These are phyloP conservation scores for Solanum hybrid DNA, from an alignment of 305 asterid species.

Conservation along the genomic window DNA sequence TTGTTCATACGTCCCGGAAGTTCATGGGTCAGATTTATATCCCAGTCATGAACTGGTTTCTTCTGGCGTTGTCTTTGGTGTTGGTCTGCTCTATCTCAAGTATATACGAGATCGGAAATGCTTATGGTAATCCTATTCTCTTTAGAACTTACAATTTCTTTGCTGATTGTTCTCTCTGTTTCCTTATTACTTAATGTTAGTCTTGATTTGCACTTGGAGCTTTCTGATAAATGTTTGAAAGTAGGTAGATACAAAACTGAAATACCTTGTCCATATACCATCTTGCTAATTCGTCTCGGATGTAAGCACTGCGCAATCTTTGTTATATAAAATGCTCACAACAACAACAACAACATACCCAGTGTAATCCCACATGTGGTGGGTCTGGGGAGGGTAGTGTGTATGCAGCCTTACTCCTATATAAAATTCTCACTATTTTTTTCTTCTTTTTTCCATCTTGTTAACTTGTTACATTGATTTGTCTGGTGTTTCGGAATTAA, in stretches of 20 bases:
- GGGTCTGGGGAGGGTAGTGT: neutral
- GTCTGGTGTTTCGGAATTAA: neutral
- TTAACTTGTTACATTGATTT: neutral
- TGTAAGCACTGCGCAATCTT: neutral
- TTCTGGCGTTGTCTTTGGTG: slow-evolving; percentile 69
- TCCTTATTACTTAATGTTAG: slow-evolving; percentile 2
- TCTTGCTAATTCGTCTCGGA: neutral
- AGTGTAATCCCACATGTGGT: neutral
- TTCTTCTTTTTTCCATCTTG: neutral
- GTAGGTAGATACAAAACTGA: neutral
- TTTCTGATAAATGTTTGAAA: neutral
- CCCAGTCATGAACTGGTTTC: slow-evolving; percentile 98
- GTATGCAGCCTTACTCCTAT: neutral
- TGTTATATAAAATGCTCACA: neutral
- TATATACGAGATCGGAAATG: slow-evolving; percentile 97
- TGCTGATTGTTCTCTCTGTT: neutral
- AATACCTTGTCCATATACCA: neutral
- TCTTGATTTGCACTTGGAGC: neutral
- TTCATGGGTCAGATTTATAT: slow-evolving; percentile 99
- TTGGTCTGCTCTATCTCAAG: slow-evolving; percentile 91
- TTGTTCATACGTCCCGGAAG: slow-evolving; percentile 89
- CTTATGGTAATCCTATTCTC: slow-evolving; percentile 61
- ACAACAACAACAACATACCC: neutral
- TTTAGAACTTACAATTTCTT: slow-evolving; percentile 10
- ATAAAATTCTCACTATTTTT: neutral